Percentiles rank a stretch among this genome's conserved stretches.
Evolutionary conservation across 805 yeast species (phyloP).

Genomic region (Kuraishia hungarica): DNA sequence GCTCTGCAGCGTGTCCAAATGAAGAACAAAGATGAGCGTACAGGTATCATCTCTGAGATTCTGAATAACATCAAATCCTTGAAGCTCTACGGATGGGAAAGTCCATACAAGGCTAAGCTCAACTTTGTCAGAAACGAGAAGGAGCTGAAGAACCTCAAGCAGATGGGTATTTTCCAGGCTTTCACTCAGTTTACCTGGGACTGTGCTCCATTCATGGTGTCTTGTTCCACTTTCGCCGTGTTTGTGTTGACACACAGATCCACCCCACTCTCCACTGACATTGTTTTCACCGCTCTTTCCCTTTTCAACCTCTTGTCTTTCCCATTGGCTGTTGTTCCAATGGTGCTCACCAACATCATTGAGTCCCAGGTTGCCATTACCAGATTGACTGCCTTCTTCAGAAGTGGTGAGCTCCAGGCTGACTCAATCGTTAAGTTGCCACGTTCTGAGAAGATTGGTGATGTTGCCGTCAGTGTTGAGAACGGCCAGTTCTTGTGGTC

Average conservation of each 20-base stretch:
- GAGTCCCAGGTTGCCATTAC: slow-evolving; percentile 82
- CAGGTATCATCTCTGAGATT: slow-evolving; percentile 81
- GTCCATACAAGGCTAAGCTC: slow-evolving; percentile 67
- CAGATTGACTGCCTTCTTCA: slow-evolving; percentile 68
- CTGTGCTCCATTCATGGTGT: slow-evolving; percentile 82
- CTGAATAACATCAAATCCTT: slow-evolving; percentile 86
- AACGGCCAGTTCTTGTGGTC: slow-evolving; percentile 76
- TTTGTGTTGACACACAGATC: slow-evolving; percentile 49
- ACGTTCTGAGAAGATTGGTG: slow-evolving; percentile 47
- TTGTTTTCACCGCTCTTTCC: slow-evolving; percentile 86
- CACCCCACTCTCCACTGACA: slow-evolving; percentile 74
- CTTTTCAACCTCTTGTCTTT: slow-evolving; percentile 81
- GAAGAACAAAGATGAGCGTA: slow-evolving; percentile 87
- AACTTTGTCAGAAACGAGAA: slow-evolving; percentile 80
- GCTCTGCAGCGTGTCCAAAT: slow-evolving; percentile 75
- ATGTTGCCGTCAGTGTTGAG: slow-evolving; percentile 51
- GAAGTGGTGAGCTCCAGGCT: slow-evolving; percentile 72
- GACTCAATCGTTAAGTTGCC: slow-evolving; percentile 47
- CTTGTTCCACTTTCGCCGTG: slow-evolving; percentile 81
- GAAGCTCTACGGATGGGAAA: slow-evolving; percentile 94
- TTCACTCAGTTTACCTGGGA: slow-evolving; percentile 70
- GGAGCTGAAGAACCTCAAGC: slow-evolving; percentile 69
- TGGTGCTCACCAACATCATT: slow-evolving; percentile 74
- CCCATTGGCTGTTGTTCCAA: slow-evolving; percentile 90
- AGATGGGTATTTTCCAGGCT: slow-evolving; percentile 67